A percentile compares a stretch with the other conserved stretches of the same genome.
Conservation (phyloP, 2,329 filamentous ascomycete species). For the Microdochium nivale region DNA sequence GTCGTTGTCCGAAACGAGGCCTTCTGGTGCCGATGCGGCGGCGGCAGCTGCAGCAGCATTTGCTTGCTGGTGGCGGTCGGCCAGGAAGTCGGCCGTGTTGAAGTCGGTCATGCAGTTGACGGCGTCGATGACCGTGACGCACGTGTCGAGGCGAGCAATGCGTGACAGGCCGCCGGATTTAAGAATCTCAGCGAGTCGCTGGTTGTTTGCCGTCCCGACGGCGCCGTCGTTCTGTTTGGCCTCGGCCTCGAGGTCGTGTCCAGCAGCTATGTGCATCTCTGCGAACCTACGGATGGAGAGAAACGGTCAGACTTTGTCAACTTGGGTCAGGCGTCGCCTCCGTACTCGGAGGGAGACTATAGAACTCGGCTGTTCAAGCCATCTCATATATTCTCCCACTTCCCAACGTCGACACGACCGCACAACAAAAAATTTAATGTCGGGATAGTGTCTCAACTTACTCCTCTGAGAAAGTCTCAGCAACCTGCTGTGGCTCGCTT, state of each 20-base stretch:
- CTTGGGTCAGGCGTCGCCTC: too few relatives aligned
- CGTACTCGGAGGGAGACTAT: too few relatives aligned
- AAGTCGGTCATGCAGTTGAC: conserved; percentile 68
- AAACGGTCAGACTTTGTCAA: too few relatives aligned
- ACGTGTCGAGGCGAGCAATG: conserved; percentile 60
- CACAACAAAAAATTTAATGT: background rate
- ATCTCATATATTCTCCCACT: too few relatives aligned
- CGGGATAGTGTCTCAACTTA: conserved; percentile 2
- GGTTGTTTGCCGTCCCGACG: conserved; percentile 5
- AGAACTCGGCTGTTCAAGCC: too few relatives aligned
- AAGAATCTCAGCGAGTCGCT: conserved; percentile 16
- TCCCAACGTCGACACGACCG: too few relatives aligned
- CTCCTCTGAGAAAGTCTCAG: conserved; percentile 51
- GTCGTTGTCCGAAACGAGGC: background rate
- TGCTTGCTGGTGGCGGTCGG: conserved; percentile 39
- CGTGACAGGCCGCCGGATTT: conserved; percentile 54
- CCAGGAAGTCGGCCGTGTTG: conserved; percentile 59
- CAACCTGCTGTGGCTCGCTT: conserved; percentile 65
- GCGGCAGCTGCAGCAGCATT: conserved; percentile 33
- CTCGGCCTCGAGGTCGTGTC: conserved; percentile 17
- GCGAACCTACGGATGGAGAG: conserved; percentile 13
- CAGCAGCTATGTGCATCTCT: conserved; percentile 17
- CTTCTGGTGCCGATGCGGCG: background rate
- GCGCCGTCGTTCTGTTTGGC: conserved; percentile 10
- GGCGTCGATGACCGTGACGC: conserved; percentile 64